Evolutionary conservation across 2,329 filamentous ascomycete species (phyloP), one percentile per base, ranked within the genome.

Genomic region (Aureobasidium subglaciale): DNA sequence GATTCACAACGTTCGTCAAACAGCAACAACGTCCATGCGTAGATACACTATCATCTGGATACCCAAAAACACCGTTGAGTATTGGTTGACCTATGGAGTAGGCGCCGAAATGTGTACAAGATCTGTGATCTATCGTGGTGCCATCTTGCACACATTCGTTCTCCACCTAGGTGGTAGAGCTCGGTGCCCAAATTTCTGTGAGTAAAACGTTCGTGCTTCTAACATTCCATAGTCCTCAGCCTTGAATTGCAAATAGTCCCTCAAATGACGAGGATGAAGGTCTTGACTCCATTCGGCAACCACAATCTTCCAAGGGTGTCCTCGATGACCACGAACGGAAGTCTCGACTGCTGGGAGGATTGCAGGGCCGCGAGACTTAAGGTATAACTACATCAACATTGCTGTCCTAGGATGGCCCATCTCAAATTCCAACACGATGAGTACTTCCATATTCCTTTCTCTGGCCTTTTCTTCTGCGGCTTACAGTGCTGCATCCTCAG

Each of bases 401-500:
- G 18, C 24, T 6, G 29, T 18, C 40, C 18, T 18, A n/a, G n/a
- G n/a, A n/a, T n/a, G n/a, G n/a, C n/a, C n/a, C n/a, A n/a, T n/a
- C n/a, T n/a, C 22, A 24, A 5, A n/a, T 6, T 15, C 30, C 15
- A 24, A 52, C 13, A 22, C 11, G 10, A 55, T 55, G 50, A 55
- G 37, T 38, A 25, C 9, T 5, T 20, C 22, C 6, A 8, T 37
- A 6, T 20, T 55, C 16, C 8, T 55, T 16, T 18, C n/a, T n/a
- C n/a, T n/a, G n/a, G n/a, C n/a, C n/a, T n/a, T n/a, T n/a, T n/a
- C n/a, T n/a, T n/a, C 29, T 20, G 22, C 50, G 5, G 40, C 40
- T 2, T 45, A 43, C 40, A 13, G 9, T 37, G 40, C 40, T 10
- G 38, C 40, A 20, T 57, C 58, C n/a, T n/a, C 59, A n/a, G 64